These are phyloP conservation scores for Catharanthus roseus DNA, from an alignment of 257 asterid genomes.

Conservation along the genomic window DNA sequence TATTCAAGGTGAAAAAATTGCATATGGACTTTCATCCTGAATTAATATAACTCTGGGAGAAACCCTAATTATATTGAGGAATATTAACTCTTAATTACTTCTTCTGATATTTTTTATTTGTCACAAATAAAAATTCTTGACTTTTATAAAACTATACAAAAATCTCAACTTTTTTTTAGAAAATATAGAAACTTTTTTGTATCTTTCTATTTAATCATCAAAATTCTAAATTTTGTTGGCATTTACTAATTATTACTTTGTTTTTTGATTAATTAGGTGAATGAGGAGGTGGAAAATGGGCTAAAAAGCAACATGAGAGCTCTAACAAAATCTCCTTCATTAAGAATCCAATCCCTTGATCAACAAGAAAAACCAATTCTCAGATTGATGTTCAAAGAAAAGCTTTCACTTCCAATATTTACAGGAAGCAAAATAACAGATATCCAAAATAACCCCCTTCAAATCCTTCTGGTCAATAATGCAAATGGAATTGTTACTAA, in stretches of 20 bases:
- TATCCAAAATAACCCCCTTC: constrained; percentile 37
- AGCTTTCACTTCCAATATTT: constrained; percentile 44
- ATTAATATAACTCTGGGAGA: background rate
- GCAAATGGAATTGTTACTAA: constrained; percentile 5
- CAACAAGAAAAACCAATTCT: constrained; percentile 21
- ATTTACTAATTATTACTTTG: too few relatives aligned
- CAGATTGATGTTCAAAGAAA: constrained; percentile 32
- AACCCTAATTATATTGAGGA: background rate
- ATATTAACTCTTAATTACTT: too few relatives aligned
- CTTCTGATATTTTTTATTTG: too few relatives aligned
- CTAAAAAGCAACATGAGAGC: constrained; percentile 27
- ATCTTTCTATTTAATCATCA: background rate
- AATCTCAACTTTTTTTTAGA: too few relatives aligned
- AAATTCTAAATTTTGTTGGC: constrained; percentile 1
- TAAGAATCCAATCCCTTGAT: constrained; percentile 27
- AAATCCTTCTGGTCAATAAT: constrained; percentile 31
- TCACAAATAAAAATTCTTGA: too few relatives aligned
- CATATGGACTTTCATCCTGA: too few relatives aligned
- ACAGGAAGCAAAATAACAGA: constrained; percentile 48
- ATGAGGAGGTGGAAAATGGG: constrained; percentile 63
- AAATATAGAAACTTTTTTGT: background rate
- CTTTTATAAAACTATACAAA: too few relatives aligned
- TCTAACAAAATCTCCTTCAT: constrained; percentile 34
- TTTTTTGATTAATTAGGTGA: constrained; percentile 31
- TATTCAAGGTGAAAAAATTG: too few relatives aligned